These are phyloP conservation scores for Globisporangium irregulare DNA, from an alignment of 352 stramenopile species.

Conservation along the genomic window DNA sequence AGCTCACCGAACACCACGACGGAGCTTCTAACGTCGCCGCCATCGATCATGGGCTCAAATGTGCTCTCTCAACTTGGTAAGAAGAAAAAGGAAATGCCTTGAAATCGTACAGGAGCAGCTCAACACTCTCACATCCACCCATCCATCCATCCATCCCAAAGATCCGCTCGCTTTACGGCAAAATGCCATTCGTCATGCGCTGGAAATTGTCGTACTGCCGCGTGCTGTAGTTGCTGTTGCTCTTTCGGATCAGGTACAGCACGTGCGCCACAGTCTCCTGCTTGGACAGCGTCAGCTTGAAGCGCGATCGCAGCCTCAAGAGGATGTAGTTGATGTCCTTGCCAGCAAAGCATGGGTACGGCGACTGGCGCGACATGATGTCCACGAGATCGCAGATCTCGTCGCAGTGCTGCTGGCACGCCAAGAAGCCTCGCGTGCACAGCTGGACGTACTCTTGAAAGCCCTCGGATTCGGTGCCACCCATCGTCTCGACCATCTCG, in stretches of 20 bases:
- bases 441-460: constrained; percentile 98
- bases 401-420: constrained; percentile 93
- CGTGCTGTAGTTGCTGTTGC: constrained; percentile 92
- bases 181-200: constrained; percentile 92
- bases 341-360: constrained; percentile 95
- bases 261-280: constrained; percentile 90
- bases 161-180: constrained; percentile 47
- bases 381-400: constrained; percentile 97
- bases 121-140: not conserved
- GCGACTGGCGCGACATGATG: constrained; percentile 95
- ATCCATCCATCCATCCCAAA: constrained; percentile 8
- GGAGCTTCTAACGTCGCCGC: not conserved
- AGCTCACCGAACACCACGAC: not conserved
- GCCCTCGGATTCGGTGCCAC: constrained; percentile 82
- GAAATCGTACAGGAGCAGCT: constrained; percentile 4
- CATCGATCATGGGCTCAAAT: not conserved
- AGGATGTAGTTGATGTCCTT: constrained; percentile 86
- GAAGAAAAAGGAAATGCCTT: not conserved
- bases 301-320: constrained; percentile 80
- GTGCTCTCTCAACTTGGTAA: not conserved
- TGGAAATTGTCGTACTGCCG: constrained; percentile 94
- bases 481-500: constrained; percentile 99
- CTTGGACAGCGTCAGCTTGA: constrained; percentile 86
- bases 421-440: constrained; percentile 97
- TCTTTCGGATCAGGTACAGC: constrained; percentile 88